phyloP scores from a whole-genome alignment of 2,329 filamentous ascomycete species.

The Aspergillus niger region DNA sequence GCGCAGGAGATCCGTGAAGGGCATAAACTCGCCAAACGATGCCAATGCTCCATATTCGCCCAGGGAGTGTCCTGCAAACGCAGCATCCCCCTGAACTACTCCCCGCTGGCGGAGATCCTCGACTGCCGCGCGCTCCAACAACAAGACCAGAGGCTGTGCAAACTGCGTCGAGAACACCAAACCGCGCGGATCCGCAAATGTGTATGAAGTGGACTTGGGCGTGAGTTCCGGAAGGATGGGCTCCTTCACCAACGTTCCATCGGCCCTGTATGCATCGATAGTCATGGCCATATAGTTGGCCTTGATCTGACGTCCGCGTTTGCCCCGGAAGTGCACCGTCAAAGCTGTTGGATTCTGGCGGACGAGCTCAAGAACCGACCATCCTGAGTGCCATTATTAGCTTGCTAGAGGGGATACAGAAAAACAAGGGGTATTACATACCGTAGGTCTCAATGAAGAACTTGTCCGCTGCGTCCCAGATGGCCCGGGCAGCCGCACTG shows the following conservation, averaged over 20 bases:
- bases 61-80: conserved; percentile 92
- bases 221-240: conserved; percentile 96
- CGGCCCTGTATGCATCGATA: conserved; percentile 59
- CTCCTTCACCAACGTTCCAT: conserved; percentile 59
- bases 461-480: conserved; percentile 93
- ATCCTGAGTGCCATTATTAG: conserved; percentile 39
- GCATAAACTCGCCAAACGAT: conserved; percentile 92
- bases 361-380: conserved; percentile 94
- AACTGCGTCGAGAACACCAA: conserved; percentile 94
- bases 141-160: conserved; percentile 89
- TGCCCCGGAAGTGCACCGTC: conserved; percentile 92
- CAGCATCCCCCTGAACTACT: conserved; percentile 86
- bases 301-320: conserved; percentile 89
- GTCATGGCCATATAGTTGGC: conserved; percentile 98
- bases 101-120: conserved; percentile 97
- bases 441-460: conserved; percentile 97
- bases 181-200: conserved; percentile 87
- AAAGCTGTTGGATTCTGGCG: conserved; percentile 98
- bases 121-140: conserved; percentile 98
- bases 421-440: conserved; percentile 1
- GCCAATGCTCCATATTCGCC: conserved; percentile 96
- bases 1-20: conserved; percentile 90
- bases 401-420: not conserved
- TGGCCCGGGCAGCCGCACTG: conserved; percentile 88
- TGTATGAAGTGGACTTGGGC: conserved; percentile 87